These are phyloP conservation scores for Ramularia endophylla DNA, from an alignment of 2,329 filamentous ascomycete genomes.

Conservation along the genomic window DNA sequence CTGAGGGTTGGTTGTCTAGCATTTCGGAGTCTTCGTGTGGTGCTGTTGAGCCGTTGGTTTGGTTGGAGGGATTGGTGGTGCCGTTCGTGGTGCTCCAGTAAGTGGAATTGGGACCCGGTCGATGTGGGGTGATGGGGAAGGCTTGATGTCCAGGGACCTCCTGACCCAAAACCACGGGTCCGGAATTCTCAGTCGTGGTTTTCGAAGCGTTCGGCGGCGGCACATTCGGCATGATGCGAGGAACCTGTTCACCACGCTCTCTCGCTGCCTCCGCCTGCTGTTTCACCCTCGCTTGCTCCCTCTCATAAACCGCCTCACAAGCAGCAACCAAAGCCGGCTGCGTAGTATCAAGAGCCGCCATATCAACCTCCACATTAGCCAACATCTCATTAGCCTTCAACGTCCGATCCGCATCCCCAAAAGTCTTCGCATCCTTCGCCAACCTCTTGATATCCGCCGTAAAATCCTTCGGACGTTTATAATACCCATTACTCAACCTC, in stretches of 20 bases:
- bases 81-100: constrained; percentile 43
- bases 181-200: constrained; percentile 38
- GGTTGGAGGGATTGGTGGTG: constrained; percentile 24
- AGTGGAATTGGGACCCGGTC: constrained; percentile 50
- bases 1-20: constrained; percentile 37
- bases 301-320: constrained; percentile 74
- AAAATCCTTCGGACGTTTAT: constrained; percentile 85
- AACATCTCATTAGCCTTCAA: constrained; percentile 87
- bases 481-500: constrained; percentile 93
- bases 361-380: constrained; percentile 90
- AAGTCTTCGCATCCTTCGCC: constrained; percentile 74
- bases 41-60: constrained; percentile 38
- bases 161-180: constrained; percentile 55
- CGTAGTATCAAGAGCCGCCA: constrained; percentile 64
- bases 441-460: constrained; percentile 78
- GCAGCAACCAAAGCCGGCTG: constrained; percentile 60
- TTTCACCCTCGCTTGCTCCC: constrained; percentile 57
- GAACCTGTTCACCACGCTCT: constrained; percentile 47
- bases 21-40: constrained; percentile 41
- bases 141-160: constrained; percentile 50
- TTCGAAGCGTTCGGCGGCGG: constrained; percentile 36
- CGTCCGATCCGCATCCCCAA: constrained; percentile 75
- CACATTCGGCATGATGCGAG: constrained; percentile 36
- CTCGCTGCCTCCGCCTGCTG: constrained; percentile 57
- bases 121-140: constrained; percentile 43